Conservation (phyloP, 75 land plant species). For the Picea sitchensis region DNA sequence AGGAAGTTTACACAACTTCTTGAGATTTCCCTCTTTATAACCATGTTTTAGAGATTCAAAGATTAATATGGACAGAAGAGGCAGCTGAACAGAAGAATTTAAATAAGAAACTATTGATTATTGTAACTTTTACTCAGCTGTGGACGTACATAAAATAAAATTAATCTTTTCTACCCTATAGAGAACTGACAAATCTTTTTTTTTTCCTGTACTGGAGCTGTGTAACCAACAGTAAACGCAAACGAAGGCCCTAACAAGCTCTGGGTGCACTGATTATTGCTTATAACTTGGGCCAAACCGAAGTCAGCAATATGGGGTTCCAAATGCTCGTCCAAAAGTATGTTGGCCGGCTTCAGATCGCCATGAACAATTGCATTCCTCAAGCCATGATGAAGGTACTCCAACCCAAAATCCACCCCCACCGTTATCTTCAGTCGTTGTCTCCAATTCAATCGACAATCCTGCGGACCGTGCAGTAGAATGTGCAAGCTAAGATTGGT, state of each 20-base stretch:
- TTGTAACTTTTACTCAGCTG: too few species aligned
- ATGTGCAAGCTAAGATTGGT: conserved; percentile 57
- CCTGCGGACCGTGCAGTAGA: conserved; percentile 25
- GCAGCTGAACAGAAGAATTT: too few species aligned
- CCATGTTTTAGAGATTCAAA: too few species aligned
- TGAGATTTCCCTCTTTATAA: too few species aligned
- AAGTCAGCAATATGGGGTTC: conserved; percentile 54
- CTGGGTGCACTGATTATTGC: background rate
- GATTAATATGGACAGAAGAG: too few species aligned
- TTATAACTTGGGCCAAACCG: conserved; percentile 46
- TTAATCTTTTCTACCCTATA: too few species aligned
- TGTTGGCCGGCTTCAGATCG: conserved; percentile 48
- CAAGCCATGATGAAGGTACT: conserved; percentile 59
- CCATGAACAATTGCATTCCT: conserved; percentile 53
- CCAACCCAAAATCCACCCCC: conserved; percentile 54
- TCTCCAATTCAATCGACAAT: conserved; percentile 25
- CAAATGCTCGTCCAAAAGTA: conserved; percentile 52
- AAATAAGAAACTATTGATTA: too few species aligned
- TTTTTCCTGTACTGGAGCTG: background rate
- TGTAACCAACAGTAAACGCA: background rate
- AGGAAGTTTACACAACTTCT: too few species aligned
- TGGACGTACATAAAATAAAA: too few species aligned
- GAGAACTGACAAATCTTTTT: too few species aligned
- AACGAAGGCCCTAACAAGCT: background rate
- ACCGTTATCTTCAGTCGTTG: conserved; percentile 36